phyloP scores from a whole-genome alignment of 2,329 filamentous ascomycete species.

The Fusarium austroafricanum region DNA sequence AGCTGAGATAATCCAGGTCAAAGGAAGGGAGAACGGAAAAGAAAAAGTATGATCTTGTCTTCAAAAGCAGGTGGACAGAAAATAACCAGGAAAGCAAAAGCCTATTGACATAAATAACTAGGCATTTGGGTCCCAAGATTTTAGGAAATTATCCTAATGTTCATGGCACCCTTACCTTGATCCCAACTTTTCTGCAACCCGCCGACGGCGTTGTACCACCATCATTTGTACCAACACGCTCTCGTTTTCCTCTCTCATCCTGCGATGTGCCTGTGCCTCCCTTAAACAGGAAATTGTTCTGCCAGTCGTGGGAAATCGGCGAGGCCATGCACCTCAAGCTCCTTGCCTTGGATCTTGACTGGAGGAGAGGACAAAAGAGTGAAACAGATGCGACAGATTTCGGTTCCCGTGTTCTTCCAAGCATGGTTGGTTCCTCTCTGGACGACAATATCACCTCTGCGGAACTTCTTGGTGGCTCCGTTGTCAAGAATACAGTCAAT shows the following conservation, averaged over 20 bases:
- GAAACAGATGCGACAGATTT: constrained; percentile 39
- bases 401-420: constrained; percentile 39
- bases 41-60: neutral
- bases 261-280: neutral
- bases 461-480: constrained; percentile 30
- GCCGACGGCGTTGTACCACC: neutral
- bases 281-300: constrained; percentile 23
- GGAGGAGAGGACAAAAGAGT: constrained; percentile 35
- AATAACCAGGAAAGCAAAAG: no score
- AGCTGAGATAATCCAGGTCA: no score
- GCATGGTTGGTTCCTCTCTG: constrained; percentile 43
- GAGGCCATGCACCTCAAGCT: constrained; percentile 39
- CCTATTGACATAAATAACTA: no score
- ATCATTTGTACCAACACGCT: neutral
- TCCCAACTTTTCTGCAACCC: no score
- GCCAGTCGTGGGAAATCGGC: constrained; percentile 39
- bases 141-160: no score
- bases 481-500: constrained; percentile 40
- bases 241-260: neutral
- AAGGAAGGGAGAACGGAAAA: neutral
- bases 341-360: constrained; percentile 33
- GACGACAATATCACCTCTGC: constrained; percentile 39
- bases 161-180: no score
- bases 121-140: no score
- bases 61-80: neutral